Evolutionary conservation across 2,329 filamentous ascomycete genomes (phyloP), one percentile per base, ranked within the genome.

Genomic region (Teratosphaeria epicoccoides): DNA sequence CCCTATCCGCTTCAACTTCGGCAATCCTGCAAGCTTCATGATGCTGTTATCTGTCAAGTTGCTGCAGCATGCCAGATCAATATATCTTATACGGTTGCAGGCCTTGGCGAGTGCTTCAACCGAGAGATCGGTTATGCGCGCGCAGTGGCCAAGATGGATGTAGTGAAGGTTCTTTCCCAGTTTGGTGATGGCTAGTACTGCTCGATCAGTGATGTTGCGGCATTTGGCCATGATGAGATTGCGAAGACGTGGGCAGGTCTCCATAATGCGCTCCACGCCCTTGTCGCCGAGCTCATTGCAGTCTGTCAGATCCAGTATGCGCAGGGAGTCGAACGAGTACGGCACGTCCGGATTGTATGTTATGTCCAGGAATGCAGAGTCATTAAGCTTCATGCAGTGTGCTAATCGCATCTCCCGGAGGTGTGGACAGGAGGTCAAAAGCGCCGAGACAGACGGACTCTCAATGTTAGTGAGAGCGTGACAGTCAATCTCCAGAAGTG

Each of bases 131-230:
- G 91, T 96, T 64, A 98, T 90, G 46, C 90, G 83, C 24, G 82
- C 81, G 69, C 93, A 98, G 68, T 98, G 93, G 9, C 93, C 93
- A 1, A 98, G 77, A 65, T 98, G 93, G 49, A 98, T 84, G 67
- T 95, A 97, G 69, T 98, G 93, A 50, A 98, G 73, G 62, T 97
- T 98, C 75, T 96, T 97, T 56, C 90, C 89, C 3, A 98, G 78
- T 61, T 81, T 84, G 52, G 89, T 85, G 57, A 98, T 97, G 51
- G 90, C 85, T 60, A 85, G 76, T 7, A 98, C 89, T 7, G 91
- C 85, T 46, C 81, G 79, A 70, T 98, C 91, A 1, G 93, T 97
- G 63, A 98, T 87, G 63, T 90, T 85, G 57, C 86, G 82, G 70
- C 93, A 98, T 71, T 98, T 98, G 57, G 90, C 88, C 14, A 98